phyloP scores from a whole-genome alignment of 257 asterid species.

The Rehmannia glutinosa region DNA sequence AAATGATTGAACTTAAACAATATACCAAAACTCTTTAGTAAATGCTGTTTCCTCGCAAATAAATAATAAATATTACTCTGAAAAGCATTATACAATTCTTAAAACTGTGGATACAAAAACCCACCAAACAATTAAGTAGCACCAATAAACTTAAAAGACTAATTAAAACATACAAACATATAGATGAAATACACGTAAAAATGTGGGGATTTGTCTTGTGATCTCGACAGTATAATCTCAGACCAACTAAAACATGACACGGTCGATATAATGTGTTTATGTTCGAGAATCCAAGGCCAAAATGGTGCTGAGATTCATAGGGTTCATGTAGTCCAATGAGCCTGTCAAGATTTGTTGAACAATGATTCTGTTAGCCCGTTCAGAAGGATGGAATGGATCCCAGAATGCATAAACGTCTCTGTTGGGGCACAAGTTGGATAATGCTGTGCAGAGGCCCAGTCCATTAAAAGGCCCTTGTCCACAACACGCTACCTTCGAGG shows the following conservation, averaged over 20 bases:
- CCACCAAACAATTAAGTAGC: too few species aligned
- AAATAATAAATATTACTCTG: too few species aligned
- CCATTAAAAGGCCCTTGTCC: slow-evolving; percentile 71
- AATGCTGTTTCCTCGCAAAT: too few species aligned
- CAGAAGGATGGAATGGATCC: slow-evolving; percentile 73
- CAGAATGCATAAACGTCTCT: slow-evolving; percentile 58
- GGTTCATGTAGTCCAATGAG: slow-evolving; percentile 47
- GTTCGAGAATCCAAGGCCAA: slow-evolving; percentile 45
- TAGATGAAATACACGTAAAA: too few species aligned
- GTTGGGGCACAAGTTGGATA: slow-evolving; percentile 56
- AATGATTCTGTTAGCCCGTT: slow-evolving; percentile 49
- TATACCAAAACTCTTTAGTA: too few species aligned
- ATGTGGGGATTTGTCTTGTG: too few species aligned
- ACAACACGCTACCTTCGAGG: slow-evolving; percentile 60
- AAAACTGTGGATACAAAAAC: too few species aligned
- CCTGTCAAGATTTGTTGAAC: slow-evolving; percentile 49
- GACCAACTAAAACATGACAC: background rate
- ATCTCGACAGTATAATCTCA: too few species aligned
- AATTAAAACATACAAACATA: too few species aligned
- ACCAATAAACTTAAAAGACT: too few species aligned
- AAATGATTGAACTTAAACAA: too few species aligned
- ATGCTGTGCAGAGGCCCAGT: slow-evolving; percentile 43
- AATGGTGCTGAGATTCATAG: slow-evolving; percentile 69
- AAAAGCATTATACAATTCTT: too few species aligned
- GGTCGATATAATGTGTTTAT: background rate